Base-by-base conservation (phyloP, 192 early-diverging fungal species). In the Backusella psychrophila region DNA sequence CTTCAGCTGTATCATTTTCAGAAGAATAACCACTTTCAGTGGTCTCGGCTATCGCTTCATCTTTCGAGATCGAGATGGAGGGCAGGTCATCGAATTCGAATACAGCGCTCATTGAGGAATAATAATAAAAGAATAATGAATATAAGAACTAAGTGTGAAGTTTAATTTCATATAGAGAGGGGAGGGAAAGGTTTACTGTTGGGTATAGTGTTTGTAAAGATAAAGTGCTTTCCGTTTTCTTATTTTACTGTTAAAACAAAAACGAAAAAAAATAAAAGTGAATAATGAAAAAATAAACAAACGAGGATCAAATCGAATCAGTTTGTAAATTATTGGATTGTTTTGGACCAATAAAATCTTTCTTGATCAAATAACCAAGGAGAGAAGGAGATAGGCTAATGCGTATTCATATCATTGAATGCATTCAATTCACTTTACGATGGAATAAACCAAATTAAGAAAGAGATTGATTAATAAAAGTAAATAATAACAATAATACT, bases 21-120 rank as follows among this genome's bases (percentile, higher is more conserved):
- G 78, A 73, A 35, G 69, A 77, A 15, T 80, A 65, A n/a, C 67
- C 52, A 46, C 68, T 71, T 38, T 75, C 53, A 17, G 46, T 53
- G 42, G 67, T 26, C n/a, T 67, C 53, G 5, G 46, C 6, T n/a
- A 49, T 19, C 42, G 65, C 67, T 53, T 75, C 33, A 49, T 23
- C 53, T 71, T 70, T 46, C 38, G 63, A 72, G 75, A 42, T 84
- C 85, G 38, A 80, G 75, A 4, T 82, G 77, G 65, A 80, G 42
- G 49, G 80, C 59, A 67, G 75, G 53, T 85, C 83, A 75, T 88
- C 87, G 76, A 88, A 88, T 63, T 73, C 72, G 69, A 88, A 88
- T 19, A 88, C 70, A 68, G 82, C 80, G 77, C 82, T 88, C 76
- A 49, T 77, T 67, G 63, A 65, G 14, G 33, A 52, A 44, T 71